Evolutionary conservation across 257 asterid genomes (phyloP).

Genomic region (Nicotiana attenuata): DNA sequence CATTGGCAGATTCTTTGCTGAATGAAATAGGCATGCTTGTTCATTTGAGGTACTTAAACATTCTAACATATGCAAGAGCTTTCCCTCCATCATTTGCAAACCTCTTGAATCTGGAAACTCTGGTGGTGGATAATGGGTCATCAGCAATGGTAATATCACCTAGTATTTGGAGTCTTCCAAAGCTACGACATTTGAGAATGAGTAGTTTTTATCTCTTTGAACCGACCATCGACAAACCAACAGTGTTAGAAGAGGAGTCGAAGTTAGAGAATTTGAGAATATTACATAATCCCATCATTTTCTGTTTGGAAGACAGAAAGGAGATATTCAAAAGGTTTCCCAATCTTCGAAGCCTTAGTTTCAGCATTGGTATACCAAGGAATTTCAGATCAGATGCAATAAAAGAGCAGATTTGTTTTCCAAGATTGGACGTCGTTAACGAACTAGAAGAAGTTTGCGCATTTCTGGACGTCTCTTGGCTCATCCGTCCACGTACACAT

Average conservation of each 20-base stretch:
- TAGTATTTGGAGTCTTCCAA: background rate
- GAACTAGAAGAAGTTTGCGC: background rate
- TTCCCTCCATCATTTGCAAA: background rate
- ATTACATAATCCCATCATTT: background rate
- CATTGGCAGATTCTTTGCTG: background rate
- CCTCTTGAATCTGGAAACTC: background rate
- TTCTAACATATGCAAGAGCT: background rate
- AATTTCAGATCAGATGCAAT: background rate
- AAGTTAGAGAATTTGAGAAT: background rate
- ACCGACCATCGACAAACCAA: background rate
- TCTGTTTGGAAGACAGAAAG: no score
- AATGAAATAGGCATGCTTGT: background rate
- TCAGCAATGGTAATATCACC: background rate
- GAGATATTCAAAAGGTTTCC: background rate
- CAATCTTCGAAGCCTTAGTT: background rate
- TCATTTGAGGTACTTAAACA: constrained; percentile 4
- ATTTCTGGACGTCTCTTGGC: no score
- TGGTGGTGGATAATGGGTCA: background rate
- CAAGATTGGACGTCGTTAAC: background rate
- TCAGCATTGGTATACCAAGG: background rate
- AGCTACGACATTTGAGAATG: background rate
- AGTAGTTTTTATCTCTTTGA: background rate
- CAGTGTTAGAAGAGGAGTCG: background rate
- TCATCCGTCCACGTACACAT: background rate
- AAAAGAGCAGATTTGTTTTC: background rate